Evolutionary conservation across 2,329 filamentous ascomycete genomes (phyloP), one percentile per base, ranked within the genome.

Genomic region (Chrysosporium queenslandicum): DNA sequence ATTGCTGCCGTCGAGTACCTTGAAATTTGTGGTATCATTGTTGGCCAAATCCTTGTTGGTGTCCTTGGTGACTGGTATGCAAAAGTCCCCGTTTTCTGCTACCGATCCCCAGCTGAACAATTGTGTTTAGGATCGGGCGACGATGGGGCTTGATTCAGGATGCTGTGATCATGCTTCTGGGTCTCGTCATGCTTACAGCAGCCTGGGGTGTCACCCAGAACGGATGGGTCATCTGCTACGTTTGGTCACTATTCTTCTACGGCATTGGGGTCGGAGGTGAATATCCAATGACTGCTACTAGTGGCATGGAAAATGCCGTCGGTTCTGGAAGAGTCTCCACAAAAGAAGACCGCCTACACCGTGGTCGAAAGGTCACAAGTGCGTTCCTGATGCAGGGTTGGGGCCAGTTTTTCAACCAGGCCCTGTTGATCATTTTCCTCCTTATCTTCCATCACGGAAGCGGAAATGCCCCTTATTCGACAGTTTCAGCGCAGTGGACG

Each of bases 331-430:
- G 85, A 68, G 73, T 95, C 50, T 96, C 91, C 5, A 95, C 89
- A 54, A 85, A 84, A 57, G 88, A 95, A 50, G 91, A 97, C 68
- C 87, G 91, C 66, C 82, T 97, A 50, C 91, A 97, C 74, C 88
- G 91, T 71, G 91, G 91, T 58, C 87, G 91, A 65, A 94, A 94
- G 70, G 91, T 96, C 66, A 95, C 89, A 59, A 88, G 85, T 68
- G 90, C 91, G 54, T 97, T 97, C 75, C 71, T 97, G 71, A 96
- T 97, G 91, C 91, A 97, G 71, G 91, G 91, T 51, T 97, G 91
- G 91, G 91, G 91, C 59, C 91, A 97, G 70, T 87, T 95, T 68
- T 76, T 87, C 75, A 97, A 97, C 79, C 91, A 96, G 72, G 84
- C 86, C 61, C 72, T 94, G 53, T 79, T 97, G 58, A 95, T 97